phyloP scores from a whole-genome alignment of 2,329 filamentous ascomycete species.

The Ceratocystis huliohia region DNA sequence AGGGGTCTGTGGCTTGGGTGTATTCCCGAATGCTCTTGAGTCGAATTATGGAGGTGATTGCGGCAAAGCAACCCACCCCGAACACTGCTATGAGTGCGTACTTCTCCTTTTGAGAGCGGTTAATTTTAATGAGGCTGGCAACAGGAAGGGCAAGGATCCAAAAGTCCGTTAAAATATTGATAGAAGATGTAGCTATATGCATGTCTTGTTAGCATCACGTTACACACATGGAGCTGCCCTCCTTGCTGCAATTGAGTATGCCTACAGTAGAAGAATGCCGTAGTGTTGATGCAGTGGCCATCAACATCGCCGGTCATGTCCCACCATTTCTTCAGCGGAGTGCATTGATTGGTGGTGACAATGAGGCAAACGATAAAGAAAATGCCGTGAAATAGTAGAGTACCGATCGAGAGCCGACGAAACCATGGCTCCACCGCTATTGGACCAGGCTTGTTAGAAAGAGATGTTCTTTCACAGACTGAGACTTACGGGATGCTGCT shows the following conservation, averaged over 20 bases:
- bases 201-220: background rate
- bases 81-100: conserved; percentile 37
- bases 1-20: conserved; percentile 29
- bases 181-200: conserved; percentile 29
- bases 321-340: conserved; percentile 33
- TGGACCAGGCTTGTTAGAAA: background rate
- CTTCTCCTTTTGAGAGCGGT: conserved; percentile 38
- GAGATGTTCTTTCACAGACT: background rate
- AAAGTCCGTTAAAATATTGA: conserved; percentile 37
- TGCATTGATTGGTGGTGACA: conserved; percentile 32
- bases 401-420: conserved; percentile 24
- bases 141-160: conserved; percentile 36
- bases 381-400: conserved; percentile 30
- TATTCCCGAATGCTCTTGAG: conserved; percentile 32
- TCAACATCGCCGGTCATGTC: conserved; percentile 27
- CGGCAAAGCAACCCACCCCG: conserved; percentile 30
- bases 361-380: conserved; percentile 33
- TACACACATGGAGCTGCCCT: background rate
- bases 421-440: conserved; percentile 18
- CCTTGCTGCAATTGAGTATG: no score
- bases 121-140: conserved; percentile 33
- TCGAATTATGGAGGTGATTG: conserved; percentile 30
- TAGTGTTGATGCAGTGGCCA: conserved; percentile 32
- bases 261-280: conserved; percentile 33
- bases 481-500: no score